Evolutionary conservation across 371 early-diverging fungal species (phyloP), one percentile per base, ranked within the genome.

Genomic region (Lichtheimia corymbifera): DNA sequence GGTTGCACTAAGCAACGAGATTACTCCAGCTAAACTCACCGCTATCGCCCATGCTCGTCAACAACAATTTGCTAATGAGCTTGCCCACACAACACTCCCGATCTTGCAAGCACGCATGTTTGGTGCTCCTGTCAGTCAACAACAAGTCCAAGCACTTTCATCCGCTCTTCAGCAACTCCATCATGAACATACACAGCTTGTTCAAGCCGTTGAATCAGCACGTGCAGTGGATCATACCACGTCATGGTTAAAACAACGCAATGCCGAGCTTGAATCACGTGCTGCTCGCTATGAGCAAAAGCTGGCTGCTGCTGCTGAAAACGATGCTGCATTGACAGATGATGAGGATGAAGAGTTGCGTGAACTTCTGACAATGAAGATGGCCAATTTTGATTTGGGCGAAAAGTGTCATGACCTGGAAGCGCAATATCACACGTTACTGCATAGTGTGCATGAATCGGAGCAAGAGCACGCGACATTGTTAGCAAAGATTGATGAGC

Each of bases 1-100:
- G 35, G 35, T 35, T 6, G 67, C 74, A 11, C 77, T 93, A 17
- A 71, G 77, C 41, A 70, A 71, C 6, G 51, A 56, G 7, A 79
- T 94, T 22, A 75, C 88, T 14, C 81, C 82, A 43, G 66, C 72
- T 20, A 85, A 84, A 61, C 71, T 95, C 50, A 90, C 83, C 50
- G 71, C 75, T 25, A 77, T 94, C 11, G 85, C 88, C 0, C 73
- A 70, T 12, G 76, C 81, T 50, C 88, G 86, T 59, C 64, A 73
- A n/a, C 67, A 73, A 2, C 78, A 76, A 45, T 55, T 73, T 17
- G 73, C 76, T 55, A 66, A 77, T 50, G 76, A 79, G 62, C 77
- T 81, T 63, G 72, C 71, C 63, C 71, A 75, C 3, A 71, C 80
- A 3, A 63, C 82, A 0, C 73, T 68, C 1, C 72, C 74, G 56